Percentiles rank a stretch among this genome's conserved stretches.
Evolutionary conservation across 345 rosid genomes (phyloP).

Genomic region (Bruguiera sexangula): DNA sequence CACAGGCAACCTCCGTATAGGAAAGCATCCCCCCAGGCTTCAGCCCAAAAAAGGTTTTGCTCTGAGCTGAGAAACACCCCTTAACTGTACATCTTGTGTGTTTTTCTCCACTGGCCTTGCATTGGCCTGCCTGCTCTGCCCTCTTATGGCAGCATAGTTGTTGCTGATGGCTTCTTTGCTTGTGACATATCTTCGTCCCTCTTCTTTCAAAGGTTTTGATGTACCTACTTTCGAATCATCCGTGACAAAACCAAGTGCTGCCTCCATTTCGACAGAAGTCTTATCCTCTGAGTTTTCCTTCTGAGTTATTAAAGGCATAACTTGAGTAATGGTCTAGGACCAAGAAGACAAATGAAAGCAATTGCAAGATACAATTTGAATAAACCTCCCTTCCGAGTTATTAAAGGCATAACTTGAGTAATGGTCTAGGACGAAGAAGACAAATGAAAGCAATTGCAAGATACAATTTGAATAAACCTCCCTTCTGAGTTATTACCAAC

Average conservation of each 20-base stretch:
- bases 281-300: constrained; percentile 45
- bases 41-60: neutral
- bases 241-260: constrained; percentile 27
- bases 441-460: neutral
- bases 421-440: constrained; percentile 13
- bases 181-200: constrained; percentile 49
- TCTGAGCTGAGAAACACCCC: constrained; percentile 1
- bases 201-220: constrained; percentile 48
- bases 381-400: constrained; percentile 15
- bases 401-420: constrained; percentile 30
- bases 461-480: constrained; percentile 1
- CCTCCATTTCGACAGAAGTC: constrained; percentile 66
- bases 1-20: neutral
- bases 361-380: neutral
- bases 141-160: constrained; percentile 85
- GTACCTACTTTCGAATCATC: constrained; percentile 37
- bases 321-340: constrained; percentile 17
- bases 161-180: constrained; percentile 80
- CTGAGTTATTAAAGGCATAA: constrained; percentile 23
- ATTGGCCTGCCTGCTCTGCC: constrained; percentile 54
- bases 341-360: constrained; percentile 13
- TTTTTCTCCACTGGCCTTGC: constrained; percentile 49
- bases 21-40: constrained; percentile 12
- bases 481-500: constrained; percentile 44
- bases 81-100: constrained; percentile 26